These are phyloP conservation scores for Phallus indusiatus DNA, from an alignment of 768 basidiomycete species.

Conservation along the genomic window DNA sequence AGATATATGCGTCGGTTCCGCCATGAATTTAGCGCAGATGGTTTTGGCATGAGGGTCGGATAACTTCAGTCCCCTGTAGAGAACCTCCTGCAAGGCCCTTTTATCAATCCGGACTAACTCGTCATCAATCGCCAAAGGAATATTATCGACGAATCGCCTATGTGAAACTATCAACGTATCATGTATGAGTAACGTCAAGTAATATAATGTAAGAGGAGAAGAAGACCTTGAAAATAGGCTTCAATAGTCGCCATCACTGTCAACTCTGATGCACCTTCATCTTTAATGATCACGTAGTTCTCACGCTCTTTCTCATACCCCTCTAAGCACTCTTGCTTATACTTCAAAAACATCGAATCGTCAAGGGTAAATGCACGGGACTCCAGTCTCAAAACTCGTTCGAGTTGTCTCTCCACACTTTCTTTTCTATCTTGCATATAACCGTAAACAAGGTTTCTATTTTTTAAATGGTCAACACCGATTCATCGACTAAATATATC, in stretches of 20 bases:
- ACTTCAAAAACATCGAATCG: conserved; percentile 40
- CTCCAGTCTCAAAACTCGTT: conserved; percentile 44
- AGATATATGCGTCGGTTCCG: conserved; percentile 38
- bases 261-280: conserved; percentile 33
- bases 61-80: conserved; percentile 43
- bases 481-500: background rate
- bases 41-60: conserved; percentile 35
- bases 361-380: conserved; percentile 42
- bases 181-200: background rate
- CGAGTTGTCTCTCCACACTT: conserved; percentile 30
- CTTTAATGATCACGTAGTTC: conserved; percentile 8
- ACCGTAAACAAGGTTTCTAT: conserved; percentile 40
- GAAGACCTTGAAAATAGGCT: conserved; percentile 65
- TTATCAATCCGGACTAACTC: conserved; percentile 46
- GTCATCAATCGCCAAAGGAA: conserved; percentile 47
- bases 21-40: conserved; percentile 42
- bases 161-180: conserved; percentile 36
- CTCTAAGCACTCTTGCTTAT: conserved; percentile 36
- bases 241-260: conserved; percentile 63
- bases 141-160: conserved; percentile 48
- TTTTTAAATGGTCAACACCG: background rate
- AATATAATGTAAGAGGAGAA: background rate
- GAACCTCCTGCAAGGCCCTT: conserved; percentile 32
- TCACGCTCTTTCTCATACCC: conserved; percentile 30
- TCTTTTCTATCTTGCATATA: conserved; percentile 37